Conservation (phyloP, 2,329 filamentous ascomycete species). For the Fusarium marasasianum region DNA sequence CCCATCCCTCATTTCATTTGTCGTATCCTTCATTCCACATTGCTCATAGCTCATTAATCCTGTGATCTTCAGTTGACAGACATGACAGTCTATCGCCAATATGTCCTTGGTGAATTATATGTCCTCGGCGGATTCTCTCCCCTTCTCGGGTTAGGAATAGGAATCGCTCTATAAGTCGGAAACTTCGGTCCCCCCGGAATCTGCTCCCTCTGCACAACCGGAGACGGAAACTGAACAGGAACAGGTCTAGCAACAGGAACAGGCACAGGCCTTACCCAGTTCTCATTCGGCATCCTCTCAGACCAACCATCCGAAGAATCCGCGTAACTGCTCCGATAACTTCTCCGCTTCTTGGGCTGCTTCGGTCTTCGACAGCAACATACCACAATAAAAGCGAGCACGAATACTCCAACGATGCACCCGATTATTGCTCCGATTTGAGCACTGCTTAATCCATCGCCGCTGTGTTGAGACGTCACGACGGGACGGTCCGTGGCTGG, state of each 20-base stretch:
- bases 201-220: conserved; percentile 34
- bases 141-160: conserved; percentile 46
- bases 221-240: conserved; percentile 29
- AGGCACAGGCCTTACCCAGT: conserved; percentile 20
- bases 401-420: conserved; percentile 50
- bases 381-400: conserved; percentile 47
- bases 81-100: not conserved
- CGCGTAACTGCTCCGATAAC: conserved; percentile 24
- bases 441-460: conserved; percentile 45
- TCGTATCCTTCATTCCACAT: not conserved
- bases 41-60: not conserved
- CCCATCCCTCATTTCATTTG: not conserved
- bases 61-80: accelerated
- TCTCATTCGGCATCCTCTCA: conserved; percentile 8
- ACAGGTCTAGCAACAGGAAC: conserved; percentile 2
- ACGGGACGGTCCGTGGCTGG: conserved; percentile 21
- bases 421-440: conserved; percentile 55
- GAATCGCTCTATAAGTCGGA: conserved; percentile 48
- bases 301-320: conserved; percentile 24
- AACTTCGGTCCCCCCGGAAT: conserved; percentile 48
- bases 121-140: conserved; percentile 12
- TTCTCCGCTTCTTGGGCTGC: not conserved
- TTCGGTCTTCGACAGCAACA: conserved; percentile 43
- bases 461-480: conserved; percentile 22
- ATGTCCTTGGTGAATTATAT: conserved; percentile 11